phyloP scores from a whole-genome alignment of 148 eudicot genomes.

The Vaccinium vitisidaea region DNA sequence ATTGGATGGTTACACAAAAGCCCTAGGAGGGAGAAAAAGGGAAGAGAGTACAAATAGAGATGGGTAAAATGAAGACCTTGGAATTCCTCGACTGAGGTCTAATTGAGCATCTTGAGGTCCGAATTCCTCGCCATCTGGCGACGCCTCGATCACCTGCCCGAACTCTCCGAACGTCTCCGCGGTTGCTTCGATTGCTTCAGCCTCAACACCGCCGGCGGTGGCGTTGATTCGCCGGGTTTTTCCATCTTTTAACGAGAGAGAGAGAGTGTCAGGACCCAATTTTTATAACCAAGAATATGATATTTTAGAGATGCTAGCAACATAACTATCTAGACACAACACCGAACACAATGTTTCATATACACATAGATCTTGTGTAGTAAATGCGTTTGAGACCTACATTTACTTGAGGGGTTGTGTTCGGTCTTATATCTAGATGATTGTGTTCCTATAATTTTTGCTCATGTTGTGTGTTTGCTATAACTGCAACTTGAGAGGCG shows the following conservation, averaged over 20 bases:
- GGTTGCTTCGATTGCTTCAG: conserved; percentile 64
- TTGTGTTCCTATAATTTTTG: no score
- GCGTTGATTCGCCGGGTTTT: neutral
- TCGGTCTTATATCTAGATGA: no score
- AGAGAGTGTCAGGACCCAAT: no score
- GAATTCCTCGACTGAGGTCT: conserved; percentile 68
- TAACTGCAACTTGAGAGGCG: no score
- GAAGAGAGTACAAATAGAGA: neutral
- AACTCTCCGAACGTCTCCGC: conserved; percentile 65
- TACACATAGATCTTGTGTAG: no score
- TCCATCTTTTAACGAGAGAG: conserved; percentile 1
- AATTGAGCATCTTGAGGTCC: conserved; percentile 84
- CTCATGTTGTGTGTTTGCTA: no score
- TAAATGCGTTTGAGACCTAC: no score
- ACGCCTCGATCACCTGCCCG: conserved; percentile 69
- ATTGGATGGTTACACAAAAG: neutral
- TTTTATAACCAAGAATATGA: no score
- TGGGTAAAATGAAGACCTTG: conserved; percentile 46
- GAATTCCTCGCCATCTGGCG: conserved; percentile 51
- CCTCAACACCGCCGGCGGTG: conserved; percentile 26
- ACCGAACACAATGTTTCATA: no score
- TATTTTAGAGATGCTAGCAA: no score
- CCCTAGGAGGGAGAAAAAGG: neutral
- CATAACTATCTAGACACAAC: no score
- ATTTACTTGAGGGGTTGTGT: no score